Percentiles rank a stretch among this genome's conserved stretches.
Conservation (phyloP, 345 rosid genomes). For the Euclidium syriacum region DNA sequence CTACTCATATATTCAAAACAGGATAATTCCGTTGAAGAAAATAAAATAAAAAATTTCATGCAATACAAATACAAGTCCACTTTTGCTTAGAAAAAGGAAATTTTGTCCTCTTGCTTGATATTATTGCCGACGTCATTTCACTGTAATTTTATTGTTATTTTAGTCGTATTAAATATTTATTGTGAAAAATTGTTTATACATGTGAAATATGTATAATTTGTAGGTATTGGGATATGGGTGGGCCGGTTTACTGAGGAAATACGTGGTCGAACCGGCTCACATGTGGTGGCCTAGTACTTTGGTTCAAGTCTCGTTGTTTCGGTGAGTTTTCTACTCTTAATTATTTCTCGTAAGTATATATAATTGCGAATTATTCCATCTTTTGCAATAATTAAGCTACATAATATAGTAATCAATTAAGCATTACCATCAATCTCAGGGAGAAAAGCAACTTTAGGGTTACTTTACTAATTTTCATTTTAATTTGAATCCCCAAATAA, state of each 20-base stretch:
- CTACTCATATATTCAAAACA: too few species aligned
- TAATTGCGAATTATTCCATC: background rate
- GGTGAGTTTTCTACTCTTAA: constrained; percentile 36
- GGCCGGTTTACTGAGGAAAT: constrained; percentile 88
- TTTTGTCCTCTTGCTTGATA: background rate
- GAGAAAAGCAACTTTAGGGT: background rate
- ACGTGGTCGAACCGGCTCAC: constrained; percentile 91
- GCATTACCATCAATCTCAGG: background rate
- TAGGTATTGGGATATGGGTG: constrained; percentile 91
- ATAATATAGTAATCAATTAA: background rate
- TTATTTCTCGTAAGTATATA: background rate
- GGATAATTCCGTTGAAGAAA: too few species aligned
- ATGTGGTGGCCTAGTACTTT: constrained; percentile 96
- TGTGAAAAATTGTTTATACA: background rate
- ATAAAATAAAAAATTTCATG: too few species aligned
- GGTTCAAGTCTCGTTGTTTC: constrained; percentile 83
- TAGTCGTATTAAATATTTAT: background rate
- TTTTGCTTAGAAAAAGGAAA: background rate
- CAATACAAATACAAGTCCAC: too few species aligned
- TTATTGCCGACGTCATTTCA: background rate
- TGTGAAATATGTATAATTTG: background rate
- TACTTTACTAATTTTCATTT: background rate
- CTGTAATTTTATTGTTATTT: background rate
- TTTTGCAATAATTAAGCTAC: constrained; percentile 1
- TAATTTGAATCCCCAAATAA: background rate